Percentiles rank a stretch among this genome's conserved stretches.
Evolutionary conservation across 2,329 filamentous ascomycete species (phyloP).

Genomic region (Pseudocercospora fijiensis): DNA sequence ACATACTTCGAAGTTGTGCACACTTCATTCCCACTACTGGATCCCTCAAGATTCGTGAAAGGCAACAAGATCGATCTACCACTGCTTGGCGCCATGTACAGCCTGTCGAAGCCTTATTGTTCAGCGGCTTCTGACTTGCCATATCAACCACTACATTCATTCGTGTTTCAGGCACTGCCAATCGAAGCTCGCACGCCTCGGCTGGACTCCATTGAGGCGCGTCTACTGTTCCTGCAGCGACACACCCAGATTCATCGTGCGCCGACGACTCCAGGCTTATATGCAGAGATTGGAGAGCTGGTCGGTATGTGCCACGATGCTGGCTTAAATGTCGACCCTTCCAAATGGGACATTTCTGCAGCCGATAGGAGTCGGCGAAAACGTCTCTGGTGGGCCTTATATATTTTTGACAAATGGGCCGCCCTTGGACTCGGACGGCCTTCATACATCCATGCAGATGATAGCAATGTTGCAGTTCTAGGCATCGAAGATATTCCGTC

Average conservation of each 20-base stretch:
- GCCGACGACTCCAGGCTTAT: slow-evolving; percentile 21
- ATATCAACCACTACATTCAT: slow-evolving; percentile 17
- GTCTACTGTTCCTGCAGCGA: slow-evolving; percentile 24
- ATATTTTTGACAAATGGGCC: slow-evolving; percentile 26
- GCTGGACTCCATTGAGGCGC: slow-evolving; percentile 27
- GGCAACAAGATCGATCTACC: slow-evolving; percentile 29
- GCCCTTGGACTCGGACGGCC: slow-evolving; percentile 27
- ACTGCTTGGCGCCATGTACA: slow-evolving; percentile 27
- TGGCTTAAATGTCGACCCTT: slow-evolving; percentile 26
- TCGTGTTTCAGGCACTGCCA: slow-evolving; percentile 25
- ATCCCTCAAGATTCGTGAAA: slow-evolving; percentile 25
- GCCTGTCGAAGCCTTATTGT: slow-evolving; percentile 26
- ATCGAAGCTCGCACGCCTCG: slow-evolving; percentile 23
- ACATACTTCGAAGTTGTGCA: slow-evolving; percentile 30
- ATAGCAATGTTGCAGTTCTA: slow-evolving; percentile 22
- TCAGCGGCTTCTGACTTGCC: slow-evolving; percentile 15
- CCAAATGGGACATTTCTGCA: slow-evolving; percentile 23
- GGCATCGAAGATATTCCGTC: slow-evolving; percentile 20
- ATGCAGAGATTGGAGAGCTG: slow-evolving; percentile 24
- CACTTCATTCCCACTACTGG: slow-evolving; percentile 26
- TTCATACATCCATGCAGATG: slow-evolving; percentile 25
- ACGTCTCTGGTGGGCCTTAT: slow-evolving; percentile 28
- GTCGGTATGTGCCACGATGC: slow-evolving; percentile 27
- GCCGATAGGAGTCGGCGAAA: slow-evolving; percentile 23
- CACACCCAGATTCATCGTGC: slow-evolving; percentile 22